Evolutionary conservation across 495 filamentous ascomycete species (phyloP), one percentile per base, ranked within the genome.

Genomic region (Sporormia fimetaria): DNA sequence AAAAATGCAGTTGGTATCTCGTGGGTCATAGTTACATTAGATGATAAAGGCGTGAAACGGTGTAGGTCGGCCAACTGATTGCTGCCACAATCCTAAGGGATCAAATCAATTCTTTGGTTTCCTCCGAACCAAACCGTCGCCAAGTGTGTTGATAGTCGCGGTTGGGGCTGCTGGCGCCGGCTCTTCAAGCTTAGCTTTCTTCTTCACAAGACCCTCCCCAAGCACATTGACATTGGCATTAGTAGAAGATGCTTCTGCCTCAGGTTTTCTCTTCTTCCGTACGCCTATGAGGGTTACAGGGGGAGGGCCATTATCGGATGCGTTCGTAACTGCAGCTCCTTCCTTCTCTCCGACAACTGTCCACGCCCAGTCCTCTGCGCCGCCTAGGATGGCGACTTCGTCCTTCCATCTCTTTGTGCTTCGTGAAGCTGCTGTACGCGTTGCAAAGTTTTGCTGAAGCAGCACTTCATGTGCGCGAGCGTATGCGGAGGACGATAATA

Each of bases 381-480:
- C 73, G 0, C 68, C 69, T 5, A 72, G 60, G 10, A 63, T 62
- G 7, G 65, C 65, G 4, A 76, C 69, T 34, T 78, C 69, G 21
- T 74, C 71, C 15, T 82, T 68, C 81, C 87, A 95, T 27, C 76
- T 71, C 38, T 60, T 64, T 7, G 84, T 87, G 54, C 82, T 85
- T 16, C 66, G 63, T 10, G 62, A 62, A 4, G 85, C 80, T n/a
- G 81, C 70, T 2, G 76, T 68, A 17, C 78, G 49, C 24, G 75
- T 78, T 8, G 75, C 76, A 60, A 95, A 95, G 57, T 95, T 84
- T 10, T 87, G 72, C 17, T 80, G 74, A n/a, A 94, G 70, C 1
- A 98, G 66, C 23, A 84, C 62, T 49, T 92, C 80, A 40, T 76
- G 73, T n/a, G 78, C 74, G 7, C 74, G 69, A 43, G 82, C 78